Base-by-base conservation (phyloP, 1,139 yeast genomes). In the Pneumocystis canis region DNA sequence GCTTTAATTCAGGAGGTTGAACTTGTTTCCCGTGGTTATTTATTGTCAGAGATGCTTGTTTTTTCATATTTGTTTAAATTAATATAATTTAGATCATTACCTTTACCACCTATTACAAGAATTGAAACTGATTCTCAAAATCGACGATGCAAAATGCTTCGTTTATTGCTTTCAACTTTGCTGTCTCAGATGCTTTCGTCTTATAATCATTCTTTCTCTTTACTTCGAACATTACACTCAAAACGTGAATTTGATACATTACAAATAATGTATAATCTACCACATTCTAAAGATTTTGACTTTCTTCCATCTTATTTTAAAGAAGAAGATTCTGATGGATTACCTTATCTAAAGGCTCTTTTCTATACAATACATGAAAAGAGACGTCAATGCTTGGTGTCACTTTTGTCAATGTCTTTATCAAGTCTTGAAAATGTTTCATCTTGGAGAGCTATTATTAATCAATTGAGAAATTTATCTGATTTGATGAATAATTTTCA, bases 351-450 rank as follows among this genome's bases (percentile, higher is more conserved):
- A 57, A 72, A 71, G 62, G 68, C 58, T n/a, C 74, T 71, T 56
- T 67, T 78, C 60, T 71, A 70, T 59, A 72, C 71, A 61, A 70
- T 76, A 25, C 79, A 75, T 56, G 70, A 72, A 59, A 65, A 77
- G 37, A 70, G 82, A 59, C 71, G 80, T 7, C 73, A 77, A 18
- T 68, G 77, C 47, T 68, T 79, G 9, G 77, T 81, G 1, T 47
- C 69, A 71, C 76, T 53, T 66, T 78, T 39, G 66, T 79, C 58
- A 75, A 81, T 1, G 69, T 75, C 41, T 69, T 72, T 11, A 67
- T 76, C 5, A 60, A 76, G 77, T 5, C 69, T 67, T 18, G 60
- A 67, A 2, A 62, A 62, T 2, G 76, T 74, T 62, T 65, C 70
- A 4, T 66, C 66, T 30, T 76, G 79, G 79, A 65, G 70, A 2